These are phyloP conservation scores for Luzula sylvatica DNA, from an alignment of 176 grass and related monocot species.

Conservation along the genomic window DNA sequence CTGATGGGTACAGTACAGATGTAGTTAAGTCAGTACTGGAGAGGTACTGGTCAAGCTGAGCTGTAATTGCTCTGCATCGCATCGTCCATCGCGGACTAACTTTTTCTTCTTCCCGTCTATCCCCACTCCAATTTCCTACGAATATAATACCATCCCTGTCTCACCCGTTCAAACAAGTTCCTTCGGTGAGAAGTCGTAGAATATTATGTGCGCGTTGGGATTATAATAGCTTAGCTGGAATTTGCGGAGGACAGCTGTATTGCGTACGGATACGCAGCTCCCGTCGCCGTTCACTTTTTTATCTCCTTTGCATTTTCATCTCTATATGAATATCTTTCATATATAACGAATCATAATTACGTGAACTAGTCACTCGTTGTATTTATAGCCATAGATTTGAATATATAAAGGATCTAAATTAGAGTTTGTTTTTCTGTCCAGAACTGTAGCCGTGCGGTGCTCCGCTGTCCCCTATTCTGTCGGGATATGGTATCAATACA, in stretches of 20 bases:
- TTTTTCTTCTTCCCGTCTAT: background rate
- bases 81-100: background rate
- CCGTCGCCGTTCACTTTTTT: constrained; percentile 22
- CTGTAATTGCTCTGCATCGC: constrained; percentile 20
- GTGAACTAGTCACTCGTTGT: no score
- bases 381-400: background rate
- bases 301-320: background rate
- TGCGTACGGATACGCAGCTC: constrained; percentile 19
- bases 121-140: background rate
- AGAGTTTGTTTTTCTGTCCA: constrained; percentile 5
- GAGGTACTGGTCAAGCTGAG: constrained; percentile 7
- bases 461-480: constrained; percentile 7
- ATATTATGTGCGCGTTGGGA: no score
- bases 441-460: constrained; percentile 24
- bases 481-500: no score
- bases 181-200: no score
- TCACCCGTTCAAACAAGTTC: no score
- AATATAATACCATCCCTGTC: background rate
- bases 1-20: background rate
- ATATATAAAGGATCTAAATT: background rate
- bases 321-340: background rate
- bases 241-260: constrained; percentile 19
- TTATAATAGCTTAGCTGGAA: constrained; percentile 26
- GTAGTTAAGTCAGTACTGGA: constrained; percentile 5
- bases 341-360: background rate